These are phyloP conservation scores for Lentinula lateritia DNA, from an alignment of 768 basidiomycete genomes.

Conservation along the genomic window DNA sequence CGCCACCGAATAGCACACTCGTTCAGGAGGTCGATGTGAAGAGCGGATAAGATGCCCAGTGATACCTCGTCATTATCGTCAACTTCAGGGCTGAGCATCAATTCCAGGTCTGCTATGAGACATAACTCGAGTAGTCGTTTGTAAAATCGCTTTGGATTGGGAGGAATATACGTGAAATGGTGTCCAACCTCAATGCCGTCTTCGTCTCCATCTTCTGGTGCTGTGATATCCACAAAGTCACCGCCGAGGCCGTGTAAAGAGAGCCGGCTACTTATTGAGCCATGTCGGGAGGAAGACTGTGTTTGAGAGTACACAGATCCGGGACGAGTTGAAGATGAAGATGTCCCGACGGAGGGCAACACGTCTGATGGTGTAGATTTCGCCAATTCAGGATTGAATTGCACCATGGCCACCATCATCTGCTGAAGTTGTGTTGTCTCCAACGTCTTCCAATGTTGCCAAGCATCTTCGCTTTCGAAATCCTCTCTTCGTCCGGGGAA, in stretches of 20 bases:
- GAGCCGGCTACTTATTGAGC: slow-evolving; percentile 63
- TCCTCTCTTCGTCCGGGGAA: slow-evolving; percentile 88
- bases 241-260: slow-evolving; percentile 41
- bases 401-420: slow-evolving; percentile 81
- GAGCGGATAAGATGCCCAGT: slow-evolving; percentile 76
- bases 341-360: slow-evolving; percentile 34
- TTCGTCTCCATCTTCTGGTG: slow-evolving; percentile 44
- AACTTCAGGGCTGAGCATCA: slow-evolving; percentile 87
- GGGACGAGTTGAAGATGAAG: slow-evolving; percentile 45
- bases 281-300: slow-evolving; percentile 41
- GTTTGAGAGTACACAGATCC: slow-evolving; percentile 48
- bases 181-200: slow-evolving; percentile 70
- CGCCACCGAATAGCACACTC: slow-evolving; percentile 91
- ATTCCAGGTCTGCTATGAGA: slow-evolving; percentile 79
- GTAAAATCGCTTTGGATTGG: slow-evolving; percentile 83
- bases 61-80: slow-evolving; percentile 95
- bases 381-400: slow-evolving; percentile 81
- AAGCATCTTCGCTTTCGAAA: slow-evolving; percentile 78
- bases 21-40: slow-evolving; percentile 78
- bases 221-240: slow-evolving; percentile 23
- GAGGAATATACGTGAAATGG: slow-evolving; percentile 86
- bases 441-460: slow-evolving; percentile 74
- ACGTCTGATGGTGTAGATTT: slow-evolving; percentile 65
- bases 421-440: slow-evolving; percentile 86
- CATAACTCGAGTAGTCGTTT: slow-evolving; percentile 78